Percentiles rank a stretch among this genome's conserved stretches.
phyloP scores from a whole-genome alignment of 2,329 filamentous ascomycete species.

The Arthrobotrys entomopaga region DNA sequence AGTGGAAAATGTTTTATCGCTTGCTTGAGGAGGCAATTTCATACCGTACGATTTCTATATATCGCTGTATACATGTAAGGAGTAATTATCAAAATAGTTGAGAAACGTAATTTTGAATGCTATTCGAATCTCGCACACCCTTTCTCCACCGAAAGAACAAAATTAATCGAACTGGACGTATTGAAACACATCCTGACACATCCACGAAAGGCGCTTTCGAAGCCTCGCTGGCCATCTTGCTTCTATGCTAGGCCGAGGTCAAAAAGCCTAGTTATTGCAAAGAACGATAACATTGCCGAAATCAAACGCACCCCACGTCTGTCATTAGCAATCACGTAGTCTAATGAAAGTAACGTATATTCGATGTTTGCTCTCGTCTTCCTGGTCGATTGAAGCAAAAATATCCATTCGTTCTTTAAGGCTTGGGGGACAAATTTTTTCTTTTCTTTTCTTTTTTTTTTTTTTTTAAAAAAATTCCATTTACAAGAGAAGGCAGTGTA shows the following conservation, averaged over 20 bases:
- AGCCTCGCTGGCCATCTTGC: slow-evolving; percentile 41
- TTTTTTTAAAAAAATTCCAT: not conserved
- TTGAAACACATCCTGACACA: too few species aligned
- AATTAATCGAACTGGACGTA: too few species aligned
- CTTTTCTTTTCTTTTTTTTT: not conserved
- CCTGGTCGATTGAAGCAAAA: slow-evolving; percentile 28
- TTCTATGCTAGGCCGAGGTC: slow-evolving; percentile 39
- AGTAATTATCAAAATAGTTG: too few species aligned
- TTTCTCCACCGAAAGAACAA: too few species aligned
- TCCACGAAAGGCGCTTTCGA: slow-evolving; percentile 45
- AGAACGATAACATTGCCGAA: slow-evolving; percentile 39
- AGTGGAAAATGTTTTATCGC: too few species aligned
- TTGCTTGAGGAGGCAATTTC: too few species aligned
- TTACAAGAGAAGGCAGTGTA: too few species aligned
- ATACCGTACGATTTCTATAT: too few species aligned
- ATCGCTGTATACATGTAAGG: too few species aligned
- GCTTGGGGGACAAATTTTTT: slow-evolving; percentile 8
- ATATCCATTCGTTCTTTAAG: not conserved
- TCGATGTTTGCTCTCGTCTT: slow-evolving; percentile 36
- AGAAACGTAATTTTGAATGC: too few species aligned
- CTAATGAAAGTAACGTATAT: not conserved
- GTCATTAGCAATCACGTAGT: not conserved
- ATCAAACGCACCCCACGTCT: slow-evolving; percentile 14
- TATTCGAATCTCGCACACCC: too few species aligned
- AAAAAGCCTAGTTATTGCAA: slow-evolving; percentile 45